These are phyloP conservation scores for Cinnamomum micranthum DNA, from an alignment of 164 flowering plant genomes.

Conservation along the genomic window DNA sequence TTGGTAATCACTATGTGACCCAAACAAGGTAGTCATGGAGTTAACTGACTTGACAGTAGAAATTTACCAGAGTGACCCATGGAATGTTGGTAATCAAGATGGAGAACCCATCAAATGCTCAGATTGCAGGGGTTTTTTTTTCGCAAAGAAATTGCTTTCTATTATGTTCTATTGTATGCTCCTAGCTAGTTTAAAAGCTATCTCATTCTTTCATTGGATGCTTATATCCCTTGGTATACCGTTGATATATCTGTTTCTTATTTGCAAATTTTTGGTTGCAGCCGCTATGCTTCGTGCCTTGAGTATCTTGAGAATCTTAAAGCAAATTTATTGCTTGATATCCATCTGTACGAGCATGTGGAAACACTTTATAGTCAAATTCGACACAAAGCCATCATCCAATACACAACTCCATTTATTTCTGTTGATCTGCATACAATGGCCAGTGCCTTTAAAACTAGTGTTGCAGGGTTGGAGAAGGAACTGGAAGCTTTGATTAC, in stretches of 20 bases:
- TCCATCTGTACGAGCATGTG: slow-evolving; percentile 92
- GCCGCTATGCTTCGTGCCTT: slow-evolving; percentile 92
- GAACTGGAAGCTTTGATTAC: slow-evolving; percentile 95
- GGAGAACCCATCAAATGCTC: no score
- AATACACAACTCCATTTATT: slow-evolving; percentile 91
- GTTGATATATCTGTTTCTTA: background rate
- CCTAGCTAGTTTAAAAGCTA: background rate
- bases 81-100: no score
- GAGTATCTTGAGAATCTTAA: slow-evolving; percentile 85
- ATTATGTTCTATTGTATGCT: background rate
- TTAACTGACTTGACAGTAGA: no score
- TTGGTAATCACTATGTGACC: no score
- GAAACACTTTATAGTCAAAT: slow-evolving; percentile 81
- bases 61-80: no score
- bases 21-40: no score
- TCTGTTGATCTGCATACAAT: slow-evolving; percentile 91
- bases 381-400: slow-evolving; percentile 93
- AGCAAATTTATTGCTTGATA: slow-evolving; percentile 78
- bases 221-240: background rate
- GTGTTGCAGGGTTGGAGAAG: slow-evolving; percentile 74
- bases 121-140: no score
- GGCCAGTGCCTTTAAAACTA: slow-evolving; percentile 97
- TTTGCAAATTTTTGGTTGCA: slow-evolving; percentile 28
- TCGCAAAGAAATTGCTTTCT: no score
- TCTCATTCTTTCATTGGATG: background rate